These are phyloP conservation scores for Candida anglica DNA, from an alignment of 805 yeast species.

Conservation along the genomic window DNA sequence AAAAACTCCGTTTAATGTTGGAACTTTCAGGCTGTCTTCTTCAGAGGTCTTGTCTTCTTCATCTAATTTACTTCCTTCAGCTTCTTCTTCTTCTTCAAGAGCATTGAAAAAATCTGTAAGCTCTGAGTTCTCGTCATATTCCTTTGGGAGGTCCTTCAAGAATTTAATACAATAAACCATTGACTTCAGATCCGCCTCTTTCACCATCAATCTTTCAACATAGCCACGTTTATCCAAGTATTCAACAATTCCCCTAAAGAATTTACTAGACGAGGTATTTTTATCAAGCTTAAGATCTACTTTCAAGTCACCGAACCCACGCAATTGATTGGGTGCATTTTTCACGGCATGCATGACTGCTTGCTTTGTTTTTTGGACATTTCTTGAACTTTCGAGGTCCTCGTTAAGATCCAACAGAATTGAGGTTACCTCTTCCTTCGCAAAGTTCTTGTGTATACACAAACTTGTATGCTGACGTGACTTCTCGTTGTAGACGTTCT, in stretches of 20 bases:
- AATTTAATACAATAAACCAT: slow-evolving; percentile 38
- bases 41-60: slow-evolving; percentile 5
- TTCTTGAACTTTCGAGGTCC: slow-evolving; percentile 24
- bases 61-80: slow-evolving; percentile 18
- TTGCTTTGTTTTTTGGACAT: slow-evolving; percentile 23
- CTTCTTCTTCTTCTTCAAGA: slow-evolving; percentile 16
- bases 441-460: slow-evolving; percentile 48
- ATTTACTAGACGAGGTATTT: slow-evolving; percentile 33
- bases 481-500: slow-evolving; percentile 23
- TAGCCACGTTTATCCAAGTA: slow-evolving; percentile 42
- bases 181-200: slow-evolving; percentile 21
- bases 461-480: slow-evolving; percentile 52
- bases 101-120: slow-evolving; percentile 21
- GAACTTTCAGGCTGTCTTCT: slow-evolving; percentile 9
- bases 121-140: slow-evolving; percentile 41
- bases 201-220: slow-evolving; percentile 50
- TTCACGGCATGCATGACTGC: slow-evolving; percentile 48
- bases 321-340: slow-evolving; percentile 54
- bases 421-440: slow-evolving; percentile 20
- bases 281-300: slow-evolving; percentile 52
- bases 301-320: slow-evolving; percentile 59
- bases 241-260: slow-evolving; percentile 46
- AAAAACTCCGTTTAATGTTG: slow-evolving; percentile 48
- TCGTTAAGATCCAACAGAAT: slow-evolving; percentile 16
- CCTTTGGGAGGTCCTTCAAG: slow-evolving; percentile 45